Conservation (phyloP, 495 filamentous ascomycete species). For the Aspergillus bertholletiae region DNA sequence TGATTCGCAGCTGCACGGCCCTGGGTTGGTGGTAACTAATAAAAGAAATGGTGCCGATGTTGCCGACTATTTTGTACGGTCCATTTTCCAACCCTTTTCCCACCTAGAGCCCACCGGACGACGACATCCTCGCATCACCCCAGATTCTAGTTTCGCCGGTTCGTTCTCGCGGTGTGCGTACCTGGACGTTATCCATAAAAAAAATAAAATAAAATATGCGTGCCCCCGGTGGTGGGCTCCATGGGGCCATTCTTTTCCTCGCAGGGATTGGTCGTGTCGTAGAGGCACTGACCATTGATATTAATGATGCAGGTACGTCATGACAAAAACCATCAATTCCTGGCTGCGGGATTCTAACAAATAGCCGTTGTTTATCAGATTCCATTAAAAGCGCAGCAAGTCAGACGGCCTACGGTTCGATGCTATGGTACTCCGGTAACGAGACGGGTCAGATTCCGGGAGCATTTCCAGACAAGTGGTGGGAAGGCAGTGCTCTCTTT, state of each 20-base stretch:
- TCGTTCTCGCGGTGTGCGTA: neutral
- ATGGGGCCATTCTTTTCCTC: neutral
- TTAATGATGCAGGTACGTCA: neutral
- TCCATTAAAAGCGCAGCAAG: conserved; percentile 62
- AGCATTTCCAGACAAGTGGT: conserved; percentile 62
- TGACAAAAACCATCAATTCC: no score
- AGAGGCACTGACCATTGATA: neutral
- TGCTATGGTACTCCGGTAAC: conserved; percentile 66
- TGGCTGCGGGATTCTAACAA: no score
- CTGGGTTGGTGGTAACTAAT: neutral
- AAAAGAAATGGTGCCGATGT: neutral
- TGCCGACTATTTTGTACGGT: neutral
- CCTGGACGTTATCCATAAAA: neutral
- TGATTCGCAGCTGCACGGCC: neutral
- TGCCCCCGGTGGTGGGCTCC: neutral
- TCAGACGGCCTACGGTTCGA: conserved; percentile 58
- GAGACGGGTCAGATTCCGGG: conserved; percentile 59
- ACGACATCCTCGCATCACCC: neutral
- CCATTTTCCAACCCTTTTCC: neutral
- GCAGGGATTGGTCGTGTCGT: neutral
- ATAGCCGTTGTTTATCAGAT: conserved; percentile 37
- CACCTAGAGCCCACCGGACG: neutral
- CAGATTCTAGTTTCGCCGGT: neutral
- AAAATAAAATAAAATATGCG: neutral
- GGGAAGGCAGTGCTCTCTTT: conserved; percentile 70